A percentile compares a stretch with the other conserved stretches of the same genome.
Evolutionary conservation across 1,139 yeast species (phyloP).

Genomic region (Hansenula anomala): DNA sequence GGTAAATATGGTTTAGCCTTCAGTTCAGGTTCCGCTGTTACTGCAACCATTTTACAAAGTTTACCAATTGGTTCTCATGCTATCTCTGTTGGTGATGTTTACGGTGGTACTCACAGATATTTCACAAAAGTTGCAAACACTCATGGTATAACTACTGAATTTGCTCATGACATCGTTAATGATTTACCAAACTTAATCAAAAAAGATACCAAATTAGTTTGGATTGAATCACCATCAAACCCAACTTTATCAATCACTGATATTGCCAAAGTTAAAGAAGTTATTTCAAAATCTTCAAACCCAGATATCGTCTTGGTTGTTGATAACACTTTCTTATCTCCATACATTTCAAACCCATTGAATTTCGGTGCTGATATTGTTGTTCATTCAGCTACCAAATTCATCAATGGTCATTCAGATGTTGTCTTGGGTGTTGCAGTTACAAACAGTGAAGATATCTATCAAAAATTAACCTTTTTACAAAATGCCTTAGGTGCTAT

Average conservation of each 20-base stretch:
- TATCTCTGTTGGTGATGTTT: conserved; percentile 81
- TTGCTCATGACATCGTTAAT: conserved; percentile 58
- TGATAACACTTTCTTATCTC: conserved; percentile 93
- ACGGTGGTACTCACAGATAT: conserved; percentile 92
- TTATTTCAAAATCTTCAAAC: conserved; percentile 39
- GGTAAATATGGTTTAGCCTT: conserved; percentile 79
- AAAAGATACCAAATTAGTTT: conserved; percentile 67
- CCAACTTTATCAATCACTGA: conserved; percentile 80
- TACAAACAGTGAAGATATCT: conserved; percentile 56
- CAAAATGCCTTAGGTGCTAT: conserved; percentile 89
- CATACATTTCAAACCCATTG: conserved; percentile 85
- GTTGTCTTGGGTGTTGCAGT: conserved; percentile 86
- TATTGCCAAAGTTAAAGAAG: conserved; percentile 52
- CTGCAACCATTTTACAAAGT: conserved; percentile 73
- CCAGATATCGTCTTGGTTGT: conserved; percentile 64
- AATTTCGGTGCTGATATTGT: conserved; percentile 82
- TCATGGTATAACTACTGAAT: conserved; percentile 69
- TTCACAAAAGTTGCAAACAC: conserved; percentile 82
- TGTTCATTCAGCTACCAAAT: conserved; percentile 86
- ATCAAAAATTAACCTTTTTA: conserved; percentile 65
- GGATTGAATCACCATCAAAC: conserved; percentile 90
- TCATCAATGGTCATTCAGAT: conserved; percentile 90
- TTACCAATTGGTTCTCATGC: conserved; percentile 72
- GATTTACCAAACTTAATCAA: conserved; percentile 55
- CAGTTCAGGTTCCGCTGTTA: conserved; percentile 83